Percentiles rank a stretch among this genome's conserved stretches.
phyloP scores from a whole-genome alignment of 1,139 yeast genomes.

The Pichia sp. region DNA sequence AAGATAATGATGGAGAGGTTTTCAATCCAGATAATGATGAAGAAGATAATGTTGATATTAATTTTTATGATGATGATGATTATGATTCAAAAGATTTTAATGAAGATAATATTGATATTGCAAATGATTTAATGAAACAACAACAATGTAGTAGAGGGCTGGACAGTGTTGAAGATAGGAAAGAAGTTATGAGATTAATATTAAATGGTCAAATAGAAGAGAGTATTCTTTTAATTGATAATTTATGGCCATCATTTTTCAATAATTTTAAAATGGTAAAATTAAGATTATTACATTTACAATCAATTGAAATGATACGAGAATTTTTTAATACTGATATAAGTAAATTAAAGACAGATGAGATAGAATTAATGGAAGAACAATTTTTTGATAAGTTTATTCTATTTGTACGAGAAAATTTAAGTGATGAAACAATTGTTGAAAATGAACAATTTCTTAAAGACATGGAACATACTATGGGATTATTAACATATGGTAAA shows the following conservation, averaged over 20 bases:
- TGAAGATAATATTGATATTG: background rate
- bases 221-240: constrained; percentile 42
- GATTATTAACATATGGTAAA: constrained; percentile 47
- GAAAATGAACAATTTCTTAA: constrained; percentile 45
- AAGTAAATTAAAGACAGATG: background rate
- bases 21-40: too few relatives aligned
- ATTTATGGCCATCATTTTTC: constrained; percentile 47
- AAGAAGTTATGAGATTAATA: constrained; percentile 42
- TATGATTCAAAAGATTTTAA: background rate
- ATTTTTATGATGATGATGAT: background rate
- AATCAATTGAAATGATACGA: constrained; percentile 59
- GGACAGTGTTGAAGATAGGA: constrained; percentile 43
- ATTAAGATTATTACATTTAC: constrained; percentile 54
- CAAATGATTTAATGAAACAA: background rate
- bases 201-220: constrained; percentile 44
- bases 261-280: constrained; percentile 54
- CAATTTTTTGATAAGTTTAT: constrained; percentile 53
- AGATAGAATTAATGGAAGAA: constrained; percentile 6
- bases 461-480: constrained; percentile 67
- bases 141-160: constrained; percentile 32
- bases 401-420: constrained; percentile 53
- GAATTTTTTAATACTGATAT: constrained; percentile 1
- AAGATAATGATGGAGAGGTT: background rate
- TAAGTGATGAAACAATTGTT: constrained; percentile 50
- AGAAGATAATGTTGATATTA: background rate